These are phyloP conservation scores for Scedosporium apiospermum DNA, from an alignment of 2,329 filamentous ascomycete species.

Conservation along the genomic window DNA sequence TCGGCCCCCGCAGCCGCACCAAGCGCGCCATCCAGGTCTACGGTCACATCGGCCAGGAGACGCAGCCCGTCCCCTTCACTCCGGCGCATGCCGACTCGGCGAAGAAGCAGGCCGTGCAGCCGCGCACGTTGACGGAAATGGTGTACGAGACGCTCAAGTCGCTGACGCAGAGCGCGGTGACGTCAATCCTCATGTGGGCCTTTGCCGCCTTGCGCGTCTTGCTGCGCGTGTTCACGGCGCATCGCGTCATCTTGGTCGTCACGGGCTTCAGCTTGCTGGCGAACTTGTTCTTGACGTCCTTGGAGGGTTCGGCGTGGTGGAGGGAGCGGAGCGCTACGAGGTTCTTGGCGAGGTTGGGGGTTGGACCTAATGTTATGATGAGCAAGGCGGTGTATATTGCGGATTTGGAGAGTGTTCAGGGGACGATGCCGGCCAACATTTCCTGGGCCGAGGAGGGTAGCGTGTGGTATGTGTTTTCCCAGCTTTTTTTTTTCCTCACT, in stretches of 20 bases:
- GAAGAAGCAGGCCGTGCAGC: slow-evolving; percentile 51
- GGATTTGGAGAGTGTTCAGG: slow-evolving; percentile 62
- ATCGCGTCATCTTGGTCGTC: slow-evolving; percentile 63
- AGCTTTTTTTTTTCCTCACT: not conserved
- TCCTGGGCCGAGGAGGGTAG: slow-evolving; percentile 38
- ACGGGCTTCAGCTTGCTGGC: slow-evolving; percentile 59
- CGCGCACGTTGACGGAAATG: slow-evolving; percentile 56
- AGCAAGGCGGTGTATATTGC: slow-evolving; percentile 74
- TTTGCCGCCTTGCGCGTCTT: slow-evolving; percentile 56
- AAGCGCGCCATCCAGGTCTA: slow-evolving; percentile 74
- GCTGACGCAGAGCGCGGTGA: slow-evolving; percentile 63
- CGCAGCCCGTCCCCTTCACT: slow-evolving; percentile 51
- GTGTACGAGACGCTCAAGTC: slow-evolving; percentile 64
- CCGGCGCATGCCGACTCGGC: slow-evolving; percentile 35
- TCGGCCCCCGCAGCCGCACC: slow-evolving; percentile 65
- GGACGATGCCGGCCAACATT: slow-evolving; percentile 20
- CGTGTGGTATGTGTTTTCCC: too few relatives aligned
- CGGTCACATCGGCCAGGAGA: slow-evolving; percentile 62
- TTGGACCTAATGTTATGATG: slow-evolving; percentile 72
- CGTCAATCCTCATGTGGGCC: slow-evolving; percentile 68
- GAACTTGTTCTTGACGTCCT: slow-evolving; percentile 68
- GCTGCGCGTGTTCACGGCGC: slow-evolving; percentile 60
- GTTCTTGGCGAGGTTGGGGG: slow-evolving; percentile 75
- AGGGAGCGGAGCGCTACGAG: slow-evolving; percentile 67
- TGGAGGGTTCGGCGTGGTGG: slow-evolving; percentile 73